These are phyloP conservation scores for Malus hybrid DNA, from an alignment of 331 rosid species.

Conservation along the genomic window DNA sequence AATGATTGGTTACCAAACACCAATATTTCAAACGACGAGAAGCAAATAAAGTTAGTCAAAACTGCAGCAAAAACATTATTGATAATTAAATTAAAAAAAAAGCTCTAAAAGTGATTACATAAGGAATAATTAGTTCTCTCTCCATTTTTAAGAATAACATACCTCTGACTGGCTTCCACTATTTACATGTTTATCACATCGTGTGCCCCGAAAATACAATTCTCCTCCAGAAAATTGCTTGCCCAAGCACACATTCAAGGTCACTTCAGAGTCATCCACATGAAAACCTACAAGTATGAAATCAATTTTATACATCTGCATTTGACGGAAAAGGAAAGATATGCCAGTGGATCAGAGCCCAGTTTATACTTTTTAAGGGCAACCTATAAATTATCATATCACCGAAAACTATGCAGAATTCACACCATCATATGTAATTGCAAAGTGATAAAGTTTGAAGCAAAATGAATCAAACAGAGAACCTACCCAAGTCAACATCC, in stretches of 20 bases:
- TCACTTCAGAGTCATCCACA: constrained; percentile 85
- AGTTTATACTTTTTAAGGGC: background rate
- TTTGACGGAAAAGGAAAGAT: constrained; percentile 1
- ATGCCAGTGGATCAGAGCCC: background rate
- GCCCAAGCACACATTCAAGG: constrained; percentile 86
- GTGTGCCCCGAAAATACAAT: constrained; percentile 75
- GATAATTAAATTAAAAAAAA: too few species aligned
- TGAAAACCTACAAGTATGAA: constrained; percentile 60
- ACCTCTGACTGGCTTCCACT: constrained; percentile 60
- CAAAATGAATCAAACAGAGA: constrained; percentile 14
- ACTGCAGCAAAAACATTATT: background rate
- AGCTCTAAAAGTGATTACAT: background rate
- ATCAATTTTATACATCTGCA: background rate
- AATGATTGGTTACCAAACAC: background rate
- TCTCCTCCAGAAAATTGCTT: constrained; percentile 78
- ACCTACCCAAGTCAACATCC: constrained; percentile 82
- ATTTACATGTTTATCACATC: constrained; percentile 82
- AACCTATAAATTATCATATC: background rate
- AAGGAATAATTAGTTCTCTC: background rate
- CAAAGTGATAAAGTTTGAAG: background rate
- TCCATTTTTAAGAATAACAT: constrained; percentile 11
- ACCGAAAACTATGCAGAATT: background rate
- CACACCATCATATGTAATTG: background rate
- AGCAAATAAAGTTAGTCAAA: background rate
- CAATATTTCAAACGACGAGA: background rate